These are phyloP conservation scores for Trichoderma breve DNA, from an alignment of 2,329 filamentous ascomycete genomes.

Conservation along the genomic window DNA sequence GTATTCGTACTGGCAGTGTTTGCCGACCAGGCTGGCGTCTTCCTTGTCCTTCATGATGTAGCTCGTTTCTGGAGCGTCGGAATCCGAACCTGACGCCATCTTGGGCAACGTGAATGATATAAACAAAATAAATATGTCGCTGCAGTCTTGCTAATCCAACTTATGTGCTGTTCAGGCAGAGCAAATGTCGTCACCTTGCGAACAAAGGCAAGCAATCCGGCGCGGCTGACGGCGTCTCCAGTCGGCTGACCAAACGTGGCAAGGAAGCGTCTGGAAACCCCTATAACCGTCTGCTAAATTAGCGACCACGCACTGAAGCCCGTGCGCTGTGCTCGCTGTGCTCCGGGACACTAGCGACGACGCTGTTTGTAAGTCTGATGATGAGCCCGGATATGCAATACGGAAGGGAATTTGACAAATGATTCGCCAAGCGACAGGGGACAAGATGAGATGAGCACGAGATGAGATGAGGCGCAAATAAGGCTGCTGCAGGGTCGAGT, in stretches of 20 bases:
- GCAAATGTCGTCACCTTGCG: conserved; percentile 29
- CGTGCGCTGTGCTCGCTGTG: not conserved
- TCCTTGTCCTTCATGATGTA: conserved; percentile 70
- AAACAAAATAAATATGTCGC: conserved; percentile 3
- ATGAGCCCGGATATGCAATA: not conserved
- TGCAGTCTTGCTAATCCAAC: conserved; percentile 16
- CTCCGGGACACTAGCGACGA: not conserved
- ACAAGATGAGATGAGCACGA: not conserved
- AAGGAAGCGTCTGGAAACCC: conserved; percentile 36
- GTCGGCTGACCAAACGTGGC: conserved; percentile 20
- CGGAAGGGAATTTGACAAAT: not conserved
- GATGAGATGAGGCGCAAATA: not conserved
- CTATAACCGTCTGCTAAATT: conserved; percentile 19
- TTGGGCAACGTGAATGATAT: conserved; percentile 24
- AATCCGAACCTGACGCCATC: conserved; percentile 55
- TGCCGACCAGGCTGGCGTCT: conserved; percentile 82
- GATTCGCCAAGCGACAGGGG: conserved; percentile 1
- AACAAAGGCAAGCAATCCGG: not conserved
- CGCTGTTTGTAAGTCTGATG: not conserved
- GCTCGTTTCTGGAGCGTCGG: conserved; percentile 47
- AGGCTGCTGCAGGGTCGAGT: conserved; percentile 9
- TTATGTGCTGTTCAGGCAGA: conserved; percentile 28
- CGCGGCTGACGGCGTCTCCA: conserved; percentile 4
- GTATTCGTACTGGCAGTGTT: conserved; percentile 86
- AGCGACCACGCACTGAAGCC: not conserved